Evolutionary conservation across 140 eudicot species (phyloP).

Genomic region (Flaveria floridana): DNA sequence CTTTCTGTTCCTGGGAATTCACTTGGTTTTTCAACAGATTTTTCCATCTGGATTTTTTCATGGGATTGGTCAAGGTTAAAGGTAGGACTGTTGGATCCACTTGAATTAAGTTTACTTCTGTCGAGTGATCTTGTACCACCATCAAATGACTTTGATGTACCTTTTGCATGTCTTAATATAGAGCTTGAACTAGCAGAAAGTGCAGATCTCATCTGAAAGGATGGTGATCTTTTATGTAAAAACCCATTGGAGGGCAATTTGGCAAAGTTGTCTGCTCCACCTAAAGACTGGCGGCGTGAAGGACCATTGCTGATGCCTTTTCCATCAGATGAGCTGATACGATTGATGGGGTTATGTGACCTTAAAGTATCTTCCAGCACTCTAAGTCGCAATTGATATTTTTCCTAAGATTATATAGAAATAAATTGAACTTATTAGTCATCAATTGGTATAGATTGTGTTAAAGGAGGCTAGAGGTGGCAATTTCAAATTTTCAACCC

Average conservation of each 20-base stretch:
- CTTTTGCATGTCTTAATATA: slow-evolving; percentile 75
- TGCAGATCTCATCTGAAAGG: slow-evolving; percentile 72
- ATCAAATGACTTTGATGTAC: slow-evolving; percentile 88
- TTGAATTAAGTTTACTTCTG: slow-evolving; percentile 59
- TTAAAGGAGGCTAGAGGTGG: background rate
- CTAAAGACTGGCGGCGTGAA: slow-evolving; percentile 80
- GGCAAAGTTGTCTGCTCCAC: slow-evolving; percentile 76
- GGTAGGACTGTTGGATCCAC: slow-evolving; percentile 57
- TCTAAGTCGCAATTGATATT: slow-evolving; percentile 71
- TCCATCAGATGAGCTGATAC: slow-evolving; percentile 55
- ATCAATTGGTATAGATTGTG: background rate
- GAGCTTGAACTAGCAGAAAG: slow-evolving; percentile 60
- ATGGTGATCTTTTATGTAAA: slow-evolving; percentile 75
- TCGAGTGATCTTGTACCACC: slow-evolving; percentile 91
- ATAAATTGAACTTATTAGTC: background rate
- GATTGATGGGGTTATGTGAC: slow-evolving; percentile 45
- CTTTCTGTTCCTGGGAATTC: slow-evolving; percentile 43
- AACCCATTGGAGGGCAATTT: slow-evolving; percentile 75
- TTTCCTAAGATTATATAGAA: slow-evolving; percentile 51
- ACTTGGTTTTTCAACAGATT: slow-evolving; percentile 54
- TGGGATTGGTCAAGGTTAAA: slow-evolving; percentile 51
- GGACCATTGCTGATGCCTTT: slow-evolving; percentile 60
- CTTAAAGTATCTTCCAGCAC: slow-evolving; percentile 80
- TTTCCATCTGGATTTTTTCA: slow-evolving; percentile 53
- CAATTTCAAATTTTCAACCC: background rate